Base-by-base conservation (phyloP, 2,329 filamentous ascomycete species). In the Trichoderma atroviride region DNA sequence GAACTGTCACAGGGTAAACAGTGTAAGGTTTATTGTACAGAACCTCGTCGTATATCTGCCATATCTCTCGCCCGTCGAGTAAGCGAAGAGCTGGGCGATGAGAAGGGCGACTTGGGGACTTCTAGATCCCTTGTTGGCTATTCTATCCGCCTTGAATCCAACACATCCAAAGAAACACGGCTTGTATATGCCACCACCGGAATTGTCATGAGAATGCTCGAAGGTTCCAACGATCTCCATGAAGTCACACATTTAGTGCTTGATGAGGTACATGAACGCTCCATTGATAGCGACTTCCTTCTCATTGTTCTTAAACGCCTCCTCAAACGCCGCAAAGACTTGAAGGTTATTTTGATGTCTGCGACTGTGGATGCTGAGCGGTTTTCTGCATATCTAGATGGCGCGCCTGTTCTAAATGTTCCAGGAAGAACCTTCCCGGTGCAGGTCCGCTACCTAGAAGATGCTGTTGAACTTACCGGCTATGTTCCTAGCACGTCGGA, bases 191-290 rank as follows among this genome's bases (percentile, higher is more conserved):
- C 96, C 65, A 97, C 91, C 2, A 91, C 89, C 6, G 89, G 96
- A 82, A 97, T 99, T 69, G 93, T 99, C n/a, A 92, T 99, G 85
- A 90, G 96, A 33, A 98, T 99, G 95, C 85, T 99, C 16, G 96
- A 99, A 79, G 91, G 91, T 10, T 92, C 93, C 0, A 92, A 93
- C 72, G 92, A 96, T 68, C 87, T 99, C 55, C 87, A 89, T 69
- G 95, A 97, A 72, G 90, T 99, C 64, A 97, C 95, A 0, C 96
- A 98, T 81, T 83, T 99, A 70, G 89, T 99, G 57, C 89, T 99
- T n/a, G 96, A 99, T 76, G 96, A 99, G 80, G 95, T 98, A 2
- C 96, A 99, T 77, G 96, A 99, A 79, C 89, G 95, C 71, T 92
- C 93, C 14, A 98, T 99, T 74, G 96, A 99, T 77, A 97, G 94